A percentile compares a stretch with the other conserved stretches of the same genome.
Evolutionary conservation across 306 rosid species (phyloP).

Genomic region (Inga oerstediana): DNA sequence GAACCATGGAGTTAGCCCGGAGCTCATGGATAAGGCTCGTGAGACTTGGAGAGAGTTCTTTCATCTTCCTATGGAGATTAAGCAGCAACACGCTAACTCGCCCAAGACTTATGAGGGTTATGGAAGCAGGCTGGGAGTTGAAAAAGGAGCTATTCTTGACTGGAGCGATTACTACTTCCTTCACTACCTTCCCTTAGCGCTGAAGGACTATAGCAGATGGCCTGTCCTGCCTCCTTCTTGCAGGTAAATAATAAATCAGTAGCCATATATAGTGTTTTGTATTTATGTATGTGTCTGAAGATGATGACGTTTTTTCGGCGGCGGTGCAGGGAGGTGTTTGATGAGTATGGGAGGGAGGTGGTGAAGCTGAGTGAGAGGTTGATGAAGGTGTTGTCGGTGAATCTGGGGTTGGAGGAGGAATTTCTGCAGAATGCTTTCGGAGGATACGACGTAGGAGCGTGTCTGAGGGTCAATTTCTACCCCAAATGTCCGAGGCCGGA

Average conservation of each 20-base stretch:
- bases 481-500: constrained; percentile 85
- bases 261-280: background rate
- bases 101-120: constrained; percentile 89
- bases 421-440: constrained; percentile 67
- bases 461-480: constrained; percentile 79
- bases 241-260: constrained; percentile 12
- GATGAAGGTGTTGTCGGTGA: constrained; percentile 60
- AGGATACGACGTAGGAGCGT: constrained; percentile 77
- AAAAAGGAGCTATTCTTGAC: constrained; percentile 84
- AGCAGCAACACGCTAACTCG: constrained; percentile 66
- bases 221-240: constrained; percentile 49
- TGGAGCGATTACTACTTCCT: constrained; percentile 90
- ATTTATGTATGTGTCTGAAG: background rate
- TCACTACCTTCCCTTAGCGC: constrained; percentile 62
- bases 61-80: constrained; percentile 64
- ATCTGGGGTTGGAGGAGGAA: constrained; percentile 63
- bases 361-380: constrained; percentile 73
- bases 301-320: background rate
- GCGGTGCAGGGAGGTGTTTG: constrained; percentile 60
- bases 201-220: constrained; percentile 75
- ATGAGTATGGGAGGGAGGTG: constrained; percentile 81
- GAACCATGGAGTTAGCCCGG: constrained; percentile 66
- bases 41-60: constrained; percentile 67
- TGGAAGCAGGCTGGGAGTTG: constrained; percentile 78
- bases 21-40: constrained; percentile 53